Conservation (phyloP, 2,329 filamentous ascomycete species). For the Sordariomycetes sp. region DNA sequence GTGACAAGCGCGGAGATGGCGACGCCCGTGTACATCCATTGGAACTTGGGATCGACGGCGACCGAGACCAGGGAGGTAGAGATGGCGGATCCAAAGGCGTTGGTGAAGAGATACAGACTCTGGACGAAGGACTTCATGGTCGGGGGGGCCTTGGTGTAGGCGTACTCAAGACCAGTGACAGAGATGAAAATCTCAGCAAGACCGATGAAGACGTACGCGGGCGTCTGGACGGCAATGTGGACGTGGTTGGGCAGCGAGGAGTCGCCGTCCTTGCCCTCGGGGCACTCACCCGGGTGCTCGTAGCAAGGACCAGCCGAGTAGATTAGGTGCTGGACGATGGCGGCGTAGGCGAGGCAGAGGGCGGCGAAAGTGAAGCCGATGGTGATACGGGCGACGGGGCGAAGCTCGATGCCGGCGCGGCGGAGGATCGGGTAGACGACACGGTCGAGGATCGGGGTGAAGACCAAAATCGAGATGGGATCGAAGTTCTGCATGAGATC, state of each 20-base stretch:
- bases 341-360: constrained; percentile 48
- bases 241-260: constrained; percentile 31
- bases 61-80: constrained; percentile 51
- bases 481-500: constrained; percentile 63
- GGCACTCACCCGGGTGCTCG: constrained; percentile 28
- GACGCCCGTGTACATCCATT: constrained; percentile 59
- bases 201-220: constrained; percentile 49
- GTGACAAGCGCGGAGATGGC: constrained; percentile 35
- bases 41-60: constrained; percentile 53
- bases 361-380: constrained; percentile 50
- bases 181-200: constrained; percentile 54
- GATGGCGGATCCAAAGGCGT: constrained; percentile 48
- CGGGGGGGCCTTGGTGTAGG: constrained; percentile 62
- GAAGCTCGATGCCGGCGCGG: constrained; percentile 47
- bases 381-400: constrained; percentile 56
- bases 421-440: constrained; percentile 54
- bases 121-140: constrained; percentile 58
- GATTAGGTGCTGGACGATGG: constrained; percentile 51
- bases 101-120: constrained; percentile 51
- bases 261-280: constrained; percentile 18
- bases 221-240: constrained; percentile 43
- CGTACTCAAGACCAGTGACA: constrained; percentile 63
- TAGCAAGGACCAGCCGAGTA: constrained; percentile 45
- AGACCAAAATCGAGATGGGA: constrained; percentile 55
- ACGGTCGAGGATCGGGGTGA: constrained; percentile 54